phyloP scores from a whole-genome alignment of 495 filamentous ascomycete species.

The Podospora tetraspora region DNA sequence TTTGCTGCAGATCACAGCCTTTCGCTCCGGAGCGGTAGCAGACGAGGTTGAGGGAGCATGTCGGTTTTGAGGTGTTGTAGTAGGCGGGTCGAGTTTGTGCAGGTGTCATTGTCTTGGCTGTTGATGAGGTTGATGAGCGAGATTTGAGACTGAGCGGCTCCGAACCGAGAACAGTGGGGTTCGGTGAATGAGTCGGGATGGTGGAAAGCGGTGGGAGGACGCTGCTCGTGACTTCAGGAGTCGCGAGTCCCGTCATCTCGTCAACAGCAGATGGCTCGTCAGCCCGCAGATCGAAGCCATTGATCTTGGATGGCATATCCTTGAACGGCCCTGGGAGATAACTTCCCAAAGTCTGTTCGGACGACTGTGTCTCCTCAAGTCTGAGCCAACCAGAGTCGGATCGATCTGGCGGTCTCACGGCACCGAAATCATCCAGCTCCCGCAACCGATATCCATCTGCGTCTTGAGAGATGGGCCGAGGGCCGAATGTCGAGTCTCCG shows the following conservation, averaged over 20 bases:
- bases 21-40: slow-evolving; percentile 7
- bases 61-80: slow-evolving; percentile 6
- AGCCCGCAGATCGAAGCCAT: background rate
- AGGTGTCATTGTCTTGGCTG: background rate
- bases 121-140: background rate
- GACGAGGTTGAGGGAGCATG: slow-evolving; percentile 7
- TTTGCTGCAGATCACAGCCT: slow-evolving; percentile 5
- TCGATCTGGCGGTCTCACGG: background rate
- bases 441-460: background rate
- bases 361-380: background rate
- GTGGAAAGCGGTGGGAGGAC: background rate
- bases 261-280: background rate
- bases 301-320: background rate
- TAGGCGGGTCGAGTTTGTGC: background rate
- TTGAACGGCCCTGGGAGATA: background rate
- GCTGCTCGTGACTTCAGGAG: background rate
- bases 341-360: background rate
- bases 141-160: background rate
- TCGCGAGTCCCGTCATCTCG: background rate
- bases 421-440: background rate
- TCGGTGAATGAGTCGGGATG: background rate
- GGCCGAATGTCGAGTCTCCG: background rate
- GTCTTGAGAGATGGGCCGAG: background rate
- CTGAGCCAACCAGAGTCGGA: background rate
- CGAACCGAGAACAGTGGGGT: background rate